Evolutionary conservation across 345 rosid genomes (phyloP).

Genomic region (Clausena lansium): DNA sequence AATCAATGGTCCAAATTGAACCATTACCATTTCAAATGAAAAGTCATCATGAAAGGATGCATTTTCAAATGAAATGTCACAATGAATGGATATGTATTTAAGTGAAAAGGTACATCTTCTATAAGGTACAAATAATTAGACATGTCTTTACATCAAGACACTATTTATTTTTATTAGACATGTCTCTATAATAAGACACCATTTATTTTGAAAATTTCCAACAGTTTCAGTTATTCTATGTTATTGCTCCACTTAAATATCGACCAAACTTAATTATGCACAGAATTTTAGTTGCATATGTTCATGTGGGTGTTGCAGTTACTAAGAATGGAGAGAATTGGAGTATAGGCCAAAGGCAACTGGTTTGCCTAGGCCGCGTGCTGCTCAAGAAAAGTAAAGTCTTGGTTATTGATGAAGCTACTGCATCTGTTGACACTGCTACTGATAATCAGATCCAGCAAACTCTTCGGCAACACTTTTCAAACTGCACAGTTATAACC

Average conservation of each 20-base stretch:
- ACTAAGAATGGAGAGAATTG: constrained; percentile 86
- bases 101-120: no score
- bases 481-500: constrained; percentile 63
- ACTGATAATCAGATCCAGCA: constrained; percentile 79
- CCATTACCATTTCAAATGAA: no score
- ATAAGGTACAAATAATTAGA: no score
- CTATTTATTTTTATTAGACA: no score
- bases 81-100: no score
- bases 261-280: background rate
- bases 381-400: constrained; percentile 76
- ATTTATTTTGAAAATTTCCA: no score
- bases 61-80: no score
- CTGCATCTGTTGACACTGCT: constrained; percentile 83
- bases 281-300: background rate
- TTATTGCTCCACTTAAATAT: background rate
- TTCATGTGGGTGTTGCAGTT: constrained; percentile 35
- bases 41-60: no score
- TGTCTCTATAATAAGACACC: no score
- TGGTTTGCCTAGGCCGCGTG: constrained; percentile 77
- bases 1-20: no score
- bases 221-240: background rate
- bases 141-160: no score
- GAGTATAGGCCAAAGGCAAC: constrained; percentile 92
- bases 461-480: constrained; percentile 61
- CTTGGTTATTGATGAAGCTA: constrained; percentile 86